Evolutionary conservation across 352 stramenopile genomes (phyloP).

Genomic region (Pythium dissimile): DNA sequence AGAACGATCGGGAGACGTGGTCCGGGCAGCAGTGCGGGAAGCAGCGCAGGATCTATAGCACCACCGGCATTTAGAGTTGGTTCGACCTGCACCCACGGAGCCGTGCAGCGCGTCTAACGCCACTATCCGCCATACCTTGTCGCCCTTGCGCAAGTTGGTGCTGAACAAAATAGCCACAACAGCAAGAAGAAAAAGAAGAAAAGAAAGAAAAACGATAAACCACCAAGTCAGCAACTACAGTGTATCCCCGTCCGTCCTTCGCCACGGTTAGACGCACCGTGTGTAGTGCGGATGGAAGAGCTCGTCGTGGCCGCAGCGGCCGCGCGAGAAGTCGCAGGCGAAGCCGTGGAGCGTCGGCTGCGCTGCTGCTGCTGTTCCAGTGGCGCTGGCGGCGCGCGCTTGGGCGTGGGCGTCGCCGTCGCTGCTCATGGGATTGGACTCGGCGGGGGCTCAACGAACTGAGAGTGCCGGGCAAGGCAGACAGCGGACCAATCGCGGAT

Average conservation of each 20-base stretch:
- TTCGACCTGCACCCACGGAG: not conserved
- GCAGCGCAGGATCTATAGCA: conserved; percentile 51
- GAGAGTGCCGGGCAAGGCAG: too few relatives aligned
- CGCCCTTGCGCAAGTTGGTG: conserved; percentile 9
- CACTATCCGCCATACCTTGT: not conserved
- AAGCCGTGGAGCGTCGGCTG: conserved; percentile 3
- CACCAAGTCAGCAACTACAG: too few relatives aligned
- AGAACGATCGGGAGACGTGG: conserved; percentile 58
- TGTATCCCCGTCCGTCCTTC: too few relatives aligned
- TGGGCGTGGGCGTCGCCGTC: not conserved
- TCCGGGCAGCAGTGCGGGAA: conserved; percentile 62
- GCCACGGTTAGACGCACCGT: conserved; percentile 2
- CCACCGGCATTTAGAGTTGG: not conserved
- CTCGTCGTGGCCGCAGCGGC: conserved; percentile 6
- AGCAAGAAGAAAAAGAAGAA: too few relatives aligned
- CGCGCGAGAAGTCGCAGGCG: conserved; percentile 3
- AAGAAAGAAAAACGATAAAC: too few relatives aligned
- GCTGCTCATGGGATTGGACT: too few relatives aligned
- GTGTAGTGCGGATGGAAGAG: conserved; percentile 13
- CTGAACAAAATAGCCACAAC: not conserved
- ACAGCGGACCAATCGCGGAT: too few relatives aligned
- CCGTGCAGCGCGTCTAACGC: not conserved
- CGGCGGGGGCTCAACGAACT: too few relatives aligned
- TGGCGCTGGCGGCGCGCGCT: too few relatives aligned
- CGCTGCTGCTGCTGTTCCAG: too few relatives aligned